These are phyloP conservation scores for Pelargonium citronellum DNA, from an alignment of 441 rosid genomes.

Conservation along the genomic window DNA sequence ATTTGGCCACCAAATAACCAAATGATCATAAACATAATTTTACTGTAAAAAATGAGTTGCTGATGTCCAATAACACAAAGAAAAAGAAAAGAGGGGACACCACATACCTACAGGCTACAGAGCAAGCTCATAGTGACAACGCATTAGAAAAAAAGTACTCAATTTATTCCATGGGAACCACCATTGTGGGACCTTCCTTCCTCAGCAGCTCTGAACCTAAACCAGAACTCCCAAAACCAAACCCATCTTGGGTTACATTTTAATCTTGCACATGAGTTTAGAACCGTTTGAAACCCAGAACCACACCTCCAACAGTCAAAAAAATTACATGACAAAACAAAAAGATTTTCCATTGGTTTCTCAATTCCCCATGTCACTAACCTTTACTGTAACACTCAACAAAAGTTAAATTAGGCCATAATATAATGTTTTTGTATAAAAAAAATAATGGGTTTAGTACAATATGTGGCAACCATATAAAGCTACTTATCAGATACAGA, in stretches of 20 bases:
- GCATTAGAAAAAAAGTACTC: not conserved
- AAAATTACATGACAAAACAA: constrained; percentile 1
- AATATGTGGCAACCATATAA: constrained; percentile 1
- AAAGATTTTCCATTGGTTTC: not conserved
- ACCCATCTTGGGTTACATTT: constrained; percentile 19
- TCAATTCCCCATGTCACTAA: constrained; percentile 24
- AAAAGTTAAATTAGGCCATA: not conserved
- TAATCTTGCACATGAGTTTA: constrained; percentile 32
- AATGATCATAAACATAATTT: too few relatives aligned
- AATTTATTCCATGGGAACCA: not conserved
- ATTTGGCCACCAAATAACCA: too few relatives aligned
- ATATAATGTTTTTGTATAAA: too few relatives aligned
- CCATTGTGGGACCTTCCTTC: not conserved
- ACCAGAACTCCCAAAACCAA: not conserved
- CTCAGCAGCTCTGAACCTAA: too few relatives aligned
- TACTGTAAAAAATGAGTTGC: not conserved
- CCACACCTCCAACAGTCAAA: not conserved
- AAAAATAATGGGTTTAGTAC: not conserved
- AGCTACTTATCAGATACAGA: constrained; percentile 12
- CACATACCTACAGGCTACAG: not conserved
- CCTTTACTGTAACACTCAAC: not conserved
- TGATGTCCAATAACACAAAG: not conserved
- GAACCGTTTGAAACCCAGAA: constrained; percentile 33
- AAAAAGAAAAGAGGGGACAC: not conserved
- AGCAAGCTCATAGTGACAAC: constrained; percentile 10